Conservation (phyloP, 2,329 filamentous ascomycete genomes). For the Cercospora sojina region DNA sequence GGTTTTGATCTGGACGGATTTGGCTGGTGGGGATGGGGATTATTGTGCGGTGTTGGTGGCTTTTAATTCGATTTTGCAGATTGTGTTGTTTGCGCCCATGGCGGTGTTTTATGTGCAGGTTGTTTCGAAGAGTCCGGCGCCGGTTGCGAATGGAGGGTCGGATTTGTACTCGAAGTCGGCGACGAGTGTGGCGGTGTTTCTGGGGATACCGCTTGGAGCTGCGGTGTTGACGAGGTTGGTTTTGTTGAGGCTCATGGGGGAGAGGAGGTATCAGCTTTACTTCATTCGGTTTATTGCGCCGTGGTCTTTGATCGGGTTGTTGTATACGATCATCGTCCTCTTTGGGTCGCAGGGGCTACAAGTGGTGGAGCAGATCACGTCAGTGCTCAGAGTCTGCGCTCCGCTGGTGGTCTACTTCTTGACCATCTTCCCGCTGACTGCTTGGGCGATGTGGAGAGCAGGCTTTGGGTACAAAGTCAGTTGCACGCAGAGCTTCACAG, state of each 20-base stretch:
- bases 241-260: conserved; percentile 56
- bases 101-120: no score
- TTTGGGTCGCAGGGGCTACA: conserved; percentile 77
- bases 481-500: no score
- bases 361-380: conserved; percentile 79
- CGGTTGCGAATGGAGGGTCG: conserved; percentile 36
- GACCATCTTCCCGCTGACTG: conserved; percentile 72
- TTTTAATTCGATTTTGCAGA: no score
- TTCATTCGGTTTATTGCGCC: conserved; percentile 72
- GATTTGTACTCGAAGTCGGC: conserved; percentile 57
- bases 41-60: no score
- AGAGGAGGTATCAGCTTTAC: conserved; percentile 62
- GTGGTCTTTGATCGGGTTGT: conserved; percentile 74
- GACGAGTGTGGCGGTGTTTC: conserved; percentile 77
- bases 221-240: conserved; percentile 71
- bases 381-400: conserved; percentile 76
- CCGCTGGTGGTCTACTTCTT: conserved; percentile 78
- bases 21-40: no score
- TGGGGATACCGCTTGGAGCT: conserved; percentile 76
- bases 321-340: conserved; percentile 83
- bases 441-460: no score
- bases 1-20: no score
- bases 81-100: no score
- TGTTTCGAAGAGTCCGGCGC: no score
- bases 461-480: no score